Evolutionary conservation across 371 early-diverging fungal species (phyloP).

Genomic region (Mortierella sp.): DNA sequence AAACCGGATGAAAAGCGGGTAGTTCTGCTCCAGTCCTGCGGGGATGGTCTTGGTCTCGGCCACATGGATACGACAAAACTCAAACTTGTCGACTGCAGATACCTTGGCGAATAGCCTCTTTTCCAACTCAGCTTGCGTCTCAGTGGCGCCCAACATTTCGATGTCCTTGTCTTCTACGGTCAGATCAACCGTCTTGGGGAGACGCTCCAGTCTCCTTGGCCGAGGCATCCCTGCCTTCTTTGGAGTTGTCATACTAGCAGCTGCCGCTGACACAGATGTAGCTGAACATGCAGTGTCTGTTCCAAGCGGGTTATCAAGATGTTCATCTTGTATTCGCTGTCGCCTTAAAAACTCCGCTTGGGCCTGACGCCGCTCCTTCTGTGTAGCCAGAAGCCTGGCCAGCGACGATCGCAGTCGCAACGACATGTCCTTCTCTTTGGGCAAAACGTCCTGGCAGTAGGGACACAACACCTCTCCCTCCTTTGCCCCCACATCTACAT

Average conservation of each 20-base stretch:
- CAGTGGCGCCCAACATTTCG: not conserved
- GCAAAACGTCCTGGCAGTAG: slow-evolving; percentile 46
- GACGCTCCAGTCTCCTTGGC: slow-evolving; percentile 6
- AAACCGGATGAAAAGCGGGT: slow-evolving; percentile 64
- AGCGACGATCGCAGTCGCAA: slow-evolving; percentile 24
- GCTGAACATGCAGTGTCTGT: not conserved
- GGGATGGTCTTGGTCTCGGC: slow-evolving; percentile 64
- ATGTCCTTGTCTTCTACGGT: not conserved
- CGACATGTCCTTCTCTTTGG: slow-evolving; percentile 22
- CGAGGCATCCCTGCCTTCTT: not conserved
- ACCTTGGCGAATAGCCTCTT: not conserved
- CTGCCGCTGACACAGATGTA: not conserved
- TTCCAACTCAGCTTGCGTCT: not conserved
- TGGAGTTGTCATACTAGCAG: not conserved
- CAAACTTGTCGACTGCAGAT: slow-evolving; percentile 43
- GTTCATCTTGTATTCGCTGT: not conserved
- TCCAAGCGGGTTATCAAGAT: not conserved
- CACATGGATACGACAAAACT: slow-evolving; percentile 70
- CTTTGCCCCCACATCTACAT: not conserved
- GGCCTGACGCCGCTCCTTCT: slow-evolving; percentile 4
- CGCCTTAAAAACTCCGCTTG: not conserved
- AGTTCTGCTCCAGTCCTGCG: slow-evolving; percentile 57
- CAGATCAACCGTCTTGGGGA: not conserved
- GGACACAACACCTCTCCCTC: slow-evolving; percentile 29
- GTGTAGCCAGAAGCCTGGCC: slow-evolving; percentile 13